Evolutionary conservation across 2,329 filamentous ascomycete genomes (phyloP), one percentile per base, ranked within the genome.

Genomic region (Fusarium virguliforme): DNA sequence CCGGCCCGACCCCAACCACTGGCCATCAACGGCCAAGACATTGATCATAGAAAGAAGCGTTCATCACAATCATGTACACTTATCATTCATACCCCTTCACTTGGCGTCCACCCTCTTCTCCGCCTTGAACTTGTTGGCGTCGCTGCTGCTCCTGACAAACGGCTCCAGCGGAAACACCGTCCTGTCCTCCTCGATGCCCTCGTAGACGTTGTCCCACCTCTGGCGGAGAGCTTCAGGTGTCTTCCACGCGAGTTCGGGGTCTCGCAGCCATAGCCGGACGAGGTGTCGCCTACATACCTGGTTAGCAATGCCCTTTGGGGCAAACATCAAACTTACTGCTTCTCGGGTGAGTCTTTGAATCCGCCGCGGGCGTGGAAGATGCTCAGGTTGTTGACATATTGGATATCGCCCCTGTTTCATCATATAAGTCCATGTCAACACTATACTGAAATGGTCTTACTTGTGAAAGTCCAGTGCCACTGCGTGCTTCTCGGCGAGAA

Each of bases 101-200:
- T 50, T 34, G 5, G 38, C 55, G 5, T 58, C 56, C 56, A 50
- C 56, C n/a, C 56, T 50, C 41, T 50, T 59, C 56, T 59, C 56
- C 40, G 62, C 67, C 43, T 65, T 57, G 57, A 71, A 43, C 18
- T 34, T 64, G n/a, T 48, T 51, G 34, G 68, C 69, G 34, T 74
- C 70, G 22, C 76, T 75, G 8, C 70, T 71, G 24, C 74, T 78
- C 26, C 76, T 70, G 53, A 79, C 74, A 32, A 67, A 67, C 4
- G 87, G 86, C 73, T 91, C 86, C 3, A 89, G 78, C 0, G 88
- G 88, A 59, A 90, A 87, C 0, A 89, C 84, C 37, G 86, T 81
- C 10, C 81, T 84, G 67, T 89, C 86, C 0, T 84, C 79, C 3
- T 79, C 84, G 4, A 90, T 83, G 4, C 81, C 85, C 1, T 83